These are phyloP conservation scores for Gaultheria prostrata DNA, from an alignment of 148 eudicot genomes.

Conservation along the genomic window DNA sequence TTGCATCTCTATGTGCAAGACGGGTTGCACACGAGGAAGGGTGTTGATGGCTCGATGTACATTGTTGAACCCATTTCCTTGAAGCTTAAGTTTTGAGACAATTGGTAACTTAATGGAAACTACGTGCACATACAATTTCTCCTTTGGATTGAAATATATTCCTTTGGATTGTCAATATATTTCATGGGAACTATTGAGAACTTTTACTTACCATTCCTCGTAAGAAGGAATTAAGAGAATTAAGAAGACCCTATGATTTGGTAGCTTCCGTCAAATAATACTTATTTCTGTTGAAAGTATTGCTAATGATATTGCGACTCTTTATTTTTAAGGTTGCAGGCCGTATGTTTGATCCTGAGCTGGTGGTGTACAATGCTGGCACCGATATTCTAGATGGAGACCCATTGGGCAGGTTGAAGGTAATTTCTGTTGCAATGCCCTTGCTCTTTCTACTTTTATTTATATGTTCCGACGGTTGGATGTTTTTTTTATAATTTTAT, in stretches of 20 bases:
- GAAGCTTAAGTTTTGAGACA: not conserved
- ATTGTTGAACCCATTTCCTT: not conserved
- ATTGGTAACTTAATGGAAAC: not conserved
- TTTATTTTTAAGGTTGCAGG: conserved; percentile 55
- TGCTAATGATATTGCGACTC: not conserved
- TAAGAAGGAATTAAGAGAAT: not conserved
- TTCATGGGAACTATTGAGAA: not conserved
- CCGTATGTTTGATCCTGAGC: conserved; percentile 57
- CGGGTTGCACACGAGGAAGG: not conserved
- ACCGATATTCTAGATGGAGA: conserved; percentile 93
- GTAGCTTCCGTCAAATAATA: not conserved
- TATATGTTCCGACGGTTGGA: not conserved
- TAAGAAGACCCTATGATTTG: conserved; percentile 1
- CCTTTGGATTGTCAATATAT: not conserved
- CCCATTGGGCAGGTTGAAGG: conserved; percentile 84
- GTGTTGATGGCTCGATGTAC: not conserved
- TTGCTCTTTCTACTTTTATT: not conserved
- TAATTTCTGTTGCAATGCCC: conserved; percentile 17
- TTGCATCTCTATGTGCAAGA: not conserved
- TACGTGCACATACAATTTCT: not conserved
- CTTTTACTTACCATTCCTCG: not conserved
- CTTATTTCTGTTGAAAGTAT: not conserved
- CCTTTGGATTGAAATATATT: not conserved
- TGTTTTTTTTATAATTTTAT: not conserved
- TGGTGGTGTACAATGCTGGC: conserved; percentile 92